These are phyloP conservation scores for Trichosporon asahii DNA, from an alignment of 1,284 basidiomycete species.

Conservation along the genomic window DNA sequence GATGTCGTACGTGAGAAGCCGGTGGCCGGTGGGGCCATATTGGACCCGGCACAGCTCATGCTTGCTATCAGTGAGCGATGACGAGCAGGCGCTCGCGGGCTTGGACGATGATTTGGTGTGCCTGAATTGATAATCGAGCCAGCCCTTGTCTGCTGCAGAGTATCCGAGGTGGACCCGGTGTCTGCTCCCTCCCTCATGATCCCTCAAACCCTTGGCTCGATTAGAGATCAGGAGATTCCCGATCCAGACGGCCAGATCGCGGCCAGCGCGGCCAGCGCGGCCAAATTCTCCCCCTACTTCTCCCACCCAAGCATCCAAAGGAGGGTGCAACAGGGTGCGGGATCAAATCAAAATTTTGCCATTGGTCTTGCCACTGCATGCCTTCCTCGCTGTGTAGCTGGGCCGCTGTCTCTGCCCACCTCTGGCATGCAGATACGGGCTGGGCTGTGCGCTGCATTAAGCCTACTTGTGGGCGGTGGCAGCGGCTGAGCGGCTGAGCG, in stretches of 20 bases:
- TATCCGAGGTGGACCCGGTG: not conserved
- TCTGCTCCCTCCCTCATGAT: not conserved
- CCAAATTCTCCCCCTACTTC: not conserved
- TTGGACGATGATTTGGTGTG: not conserved
- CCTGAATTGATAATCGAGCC: conserved; percentile 5
- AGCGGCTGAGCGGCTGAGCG: not conserved
- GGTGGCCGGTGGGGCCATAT: not conserved
- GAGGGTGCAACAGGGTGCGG: not conserved
- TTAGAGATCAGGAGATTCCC: not conserved
- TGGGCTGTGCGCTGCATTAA: not conserved
- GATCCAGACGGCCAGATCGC: not conserved
- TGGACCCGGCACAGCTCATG: not conserved
- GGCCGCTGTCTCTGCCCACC: no score
- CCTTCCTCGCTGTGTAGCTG: no score
- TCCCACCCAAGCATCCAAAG: not conserved
- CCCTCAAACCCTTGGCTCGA: not conserved
- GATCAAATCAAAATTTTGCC: conserved; percentile 7
- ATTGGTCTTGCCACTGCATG: not conserved
- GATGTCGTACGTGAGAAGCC: not conserved
- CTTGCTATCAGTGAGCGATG: not conserved
- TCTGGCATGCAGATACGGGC: no score
- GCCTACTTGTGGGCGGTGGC: no score
- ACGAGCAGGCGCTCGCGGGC: not conserved
- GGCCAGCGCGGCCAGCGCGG: no score
- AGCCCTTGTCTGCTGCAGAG: no score